phyloP scores from a whole-genome alignment of 169 alveolate genomes.

The Pseudocohnilembus persalinus region DNA sequence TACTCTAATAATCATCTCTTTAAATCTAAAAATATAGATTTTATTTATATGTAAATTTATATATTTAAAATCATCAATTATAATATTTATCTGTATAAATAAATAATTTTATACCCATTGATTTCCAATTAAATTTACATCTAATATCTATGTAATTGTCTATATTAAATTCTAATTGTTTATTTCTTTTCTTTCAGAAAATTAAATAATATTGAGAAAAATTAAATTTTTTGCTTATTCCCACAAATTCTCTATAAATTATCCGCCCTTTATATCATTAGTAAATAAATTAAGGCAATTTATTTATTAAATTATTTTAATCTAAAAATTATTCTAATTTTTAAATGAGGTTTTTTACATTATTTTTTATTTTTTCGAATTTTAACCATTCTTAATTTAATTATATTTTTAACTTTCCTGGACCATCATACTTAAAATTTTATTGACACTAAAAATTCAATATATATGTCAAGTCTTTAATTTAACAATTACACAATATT shows the following conservation, averaged over 20 bases:
- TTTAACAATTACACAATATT: background rate
- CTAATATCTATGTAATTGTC: background rate
- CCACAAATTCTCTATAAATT: background rate
- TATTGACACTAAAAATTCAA: background rate
- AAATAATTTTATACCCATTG: background rate
- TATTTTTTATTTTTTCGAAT: too few species aligned
- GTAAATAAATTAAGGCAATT: too few species aligned
- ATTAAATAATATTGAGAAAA: too few species aligned
- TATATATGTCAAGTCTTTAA: background rate
- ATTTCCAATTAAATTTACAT: background rate
- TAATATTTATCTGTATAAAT: too few species aligned
- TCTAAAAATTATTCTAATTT: too few species aligned
- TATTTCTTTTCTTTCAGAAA: background rate
- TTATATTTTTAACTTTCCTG: too few species aligned
- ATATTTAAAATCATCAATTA: too few species aligned
- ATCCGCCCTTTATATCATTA: background rate
- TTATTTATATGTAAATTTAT: too few species aligned
- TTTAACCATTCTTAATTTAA: background rate
- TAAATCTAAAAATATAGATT: background rate
- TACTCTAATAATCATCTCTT: background rate
- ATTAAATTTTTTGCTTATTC: background rate
- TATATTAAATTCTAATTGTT: too few species aligned
- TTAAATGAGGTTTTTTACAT: too few species aligned
- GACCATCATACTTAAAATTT: background rate
- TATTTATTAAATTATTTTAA: too few species aligned